Evolutionary conservation across 192 early-diverging fungal genomes (phyloP).

Genomic region (Entophlyctis luteolus): DNA sequence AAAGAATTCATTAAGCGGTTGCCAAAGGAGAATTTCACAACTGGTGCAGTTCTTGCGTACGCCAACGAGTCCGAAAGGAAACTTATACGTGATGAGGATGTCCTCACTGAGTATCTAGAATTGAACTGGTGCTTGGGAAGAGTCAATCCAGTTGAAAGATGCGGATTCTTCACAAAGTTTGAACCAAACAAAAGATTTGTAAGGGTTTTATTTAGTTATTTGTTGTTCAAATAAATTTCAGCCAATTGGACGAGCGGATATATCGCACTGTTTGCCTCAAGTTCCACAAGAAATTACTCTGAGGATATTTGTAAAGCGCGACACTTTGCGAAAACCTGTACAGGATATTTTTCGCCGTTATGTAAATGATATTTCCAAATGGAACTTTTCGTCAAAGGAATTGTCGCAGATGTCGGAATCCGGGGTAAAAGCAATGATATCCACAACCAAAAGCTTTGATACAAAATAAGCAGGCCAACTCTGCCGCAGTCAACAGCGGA

Average conservation of each 20-base stretch:
- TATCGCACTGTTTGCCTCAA: slow-evolving; percentile 67
- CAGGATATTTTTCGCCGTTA: not conserved
- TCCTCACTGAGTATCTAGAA: slow-evolving; percentile 67
- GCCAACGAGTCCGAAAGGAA: slow-evolving; percentile 20
- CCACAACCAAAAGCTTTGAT: not conserved
- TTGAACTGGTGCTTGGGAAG: slow-evolving; percentile 84
- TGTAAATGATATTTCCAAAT: not conserved
- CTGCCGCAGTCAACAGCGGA: not conserved
- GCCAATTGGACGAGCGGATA: slow-evolving; percentile 60
- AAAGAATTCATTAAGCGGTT: not conserved
- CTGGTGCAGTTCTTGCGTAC: slow-evolving; percentile 49
- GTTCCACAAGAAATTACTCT: slow-evolving; percentile 67
- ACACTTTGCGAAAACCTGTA: not conserved
- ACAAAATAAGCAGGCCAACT: not conserved
- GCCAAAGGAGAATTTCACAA: slow-evolving; percentile 53
- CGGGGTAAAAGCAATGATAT: not conserved
- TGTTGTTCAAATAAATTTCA: not conserved
- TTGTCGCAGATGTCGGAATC: not conserved
- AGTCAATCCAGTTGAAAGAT: slow-evolving; percentile 79
- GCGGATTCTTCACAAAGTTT: slow-evolving; percentile 77
- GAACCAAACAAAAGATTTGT: slow-evolving; percentile 27
- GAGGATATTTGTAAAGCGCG: slow-evolving; percentile 50
- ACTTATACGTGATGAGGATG: slow-evolving; percentile 61
- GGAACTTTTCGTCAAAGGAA: not conserved
- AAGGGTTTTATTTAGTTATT: not conserved